A percentile compares a stretch with the other conserved stretches of the same genome.
These are phyloP conservation scores for Ligustrum vulgare DNA, from an alignment of 257 asterid genomes.

Conservation along the genomic window DNA sequence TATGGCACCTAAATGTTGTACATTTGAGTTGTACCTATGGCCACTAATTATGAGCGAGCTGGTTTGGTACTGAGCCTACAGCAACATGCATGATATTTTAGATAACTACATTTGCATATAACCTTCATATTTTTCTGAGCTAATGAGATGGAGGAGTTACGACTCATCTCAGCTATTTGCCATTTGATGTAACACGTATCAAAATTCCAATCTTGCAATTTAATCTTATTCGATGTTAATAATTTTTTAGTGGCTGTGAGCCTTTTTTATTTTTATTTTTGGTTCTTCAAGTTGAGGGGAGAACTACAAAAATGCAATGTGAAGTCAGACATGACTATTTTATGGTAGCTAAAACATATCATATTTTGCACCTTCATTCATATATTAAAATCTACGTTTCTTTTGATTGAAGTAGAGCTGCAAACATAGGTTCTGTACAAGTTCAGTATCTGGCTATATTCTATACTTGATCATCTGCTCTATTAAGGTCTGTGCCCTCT, in stretches of 20 bases:
- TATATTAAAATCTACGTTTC: background rate
- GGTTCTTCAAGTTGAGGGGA: background rate
- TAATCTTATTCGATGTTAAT: background rate
- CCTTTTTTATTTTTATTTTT: background rate
- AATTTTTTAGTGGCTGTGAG: background rate
- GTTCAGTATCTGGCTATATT: background rate
- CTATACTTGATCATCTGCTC: background rate
- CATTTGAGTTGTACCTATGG: background rate
- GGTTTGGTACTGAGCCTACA: background rate
- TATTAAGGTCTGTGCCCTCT: background rate
- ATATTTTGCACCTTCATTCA: background rate
- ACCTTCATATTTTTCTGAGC: background rate
- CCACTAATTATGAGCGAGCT: background rate
- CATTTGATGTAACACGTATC: background rate
- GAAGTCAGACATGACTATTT: background rate
- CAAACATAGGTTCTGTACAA: background rate
- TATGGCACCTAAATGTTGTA: background rate
- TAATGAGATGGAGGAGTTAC: background rate
- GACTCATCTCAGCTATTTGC: background rate
- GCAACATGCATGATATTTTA: background rate
- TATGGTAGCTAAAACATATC: background rate
- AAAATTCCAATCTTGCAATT: background rate
- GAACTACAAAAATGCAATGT: background rate
- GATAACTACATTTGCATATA: background rate
- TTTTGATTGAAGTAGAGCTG: background rate